Evolutionary conservation across 1,284 basidiomycete species (phyloP).

Genomic region (Abortiporus biennis): DNA sequence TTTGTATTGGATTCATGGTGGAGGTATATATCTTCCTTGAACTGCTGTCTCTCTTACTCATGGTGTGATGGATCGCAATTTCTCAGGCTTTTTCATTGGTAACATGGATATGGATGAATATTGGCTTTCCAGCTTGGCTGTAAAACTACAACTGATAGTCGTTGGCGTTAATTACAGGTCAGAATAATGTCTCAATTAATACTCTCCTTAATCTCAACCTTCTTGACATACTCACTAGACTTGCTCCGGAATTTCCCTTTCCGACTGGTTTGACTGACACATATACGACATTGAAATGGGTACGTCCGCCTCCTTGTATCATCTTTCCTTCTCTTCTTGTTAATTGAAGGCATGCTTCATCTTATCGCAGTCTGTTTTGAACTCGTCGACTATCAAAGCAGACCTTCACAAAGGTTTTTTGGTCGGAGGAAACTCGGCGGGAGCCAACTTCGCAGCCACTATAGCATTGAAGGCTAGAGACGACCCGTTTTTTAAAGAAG

Average conservation of each 20-base stretch:
- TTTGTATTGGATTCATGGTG: too few relatives aligned
- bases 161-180: too few relatives aligned
- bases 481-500: constrained; percentile 10
- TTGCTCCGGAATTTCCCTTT: constrained; percentile 33
- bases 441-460: constrained; percentile 13
- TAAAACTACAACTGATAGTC: too few relatives aligned
- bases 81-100: too few relatives aligned
- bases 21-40: too few relatives aligned
- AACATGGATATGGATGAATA: too few relatives aligned
- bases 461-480: constrained; percentile 11
- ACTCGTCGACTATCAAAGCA: not conserved
- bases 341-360: not conserved
- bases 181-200: too few relatives aligned
- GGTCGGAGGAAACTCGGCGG: constrained; percentile 11
- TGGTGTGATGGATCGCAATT: too few relatives aligned
- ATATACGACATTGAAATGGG: constrained; percentile 29
- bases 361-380: not conserved
- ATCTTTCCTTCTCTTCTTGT: too few relatives aligned
- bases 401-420: constrained; percentile 15
- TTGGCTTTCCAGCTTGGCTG: too few relatives aligned
- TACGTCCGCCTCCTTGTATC: constrained; percentile 8
- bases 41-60: too few relatives aligned
- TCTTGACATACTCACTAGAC: constrained; percentile 12
- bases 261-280: constrained; percentile 31
- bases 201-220: not conserved